A percentile compares a stretch with the other conserved stretches of the same genome.
phyloP scores from a whole-genome alignment of 192 early-diverging fungal genomes.

The Umbelopsis sp. region DNA sequence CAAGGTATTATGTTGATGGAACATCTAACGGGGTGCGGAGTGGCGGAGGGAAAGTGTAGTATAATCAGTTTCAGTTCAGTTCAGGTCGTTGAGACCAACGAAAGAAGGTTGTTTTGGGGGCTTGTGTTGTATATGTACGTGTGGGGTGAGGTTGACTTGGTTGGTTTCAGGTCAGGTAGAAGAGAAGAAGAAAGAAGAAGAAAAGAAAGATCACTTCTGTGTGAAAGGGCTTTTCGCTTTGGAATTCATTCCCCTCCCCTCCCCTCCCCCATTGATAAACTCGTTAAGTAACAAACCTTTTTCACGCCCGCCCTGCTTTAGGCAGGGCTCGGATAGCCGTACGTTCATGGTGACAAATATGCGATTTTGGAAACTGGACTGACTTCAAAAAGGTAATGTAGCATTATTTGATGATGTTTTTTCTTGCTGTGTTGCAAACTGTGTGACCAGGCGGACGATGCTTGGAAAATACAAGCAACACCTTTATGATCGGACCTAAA shows the following conservation, averaged over 20 bases:
- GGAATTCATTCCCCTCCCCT: too few relatives aligned
- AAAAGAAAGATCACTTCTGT: neutral
- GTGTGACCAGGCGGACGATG: neutral
- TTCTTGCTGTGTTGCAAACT: neutral
- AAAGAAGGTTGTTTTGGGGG: neutral
- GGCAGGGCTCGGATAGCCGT: slow-evolving; percentile 15
- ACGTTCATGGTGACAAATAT: slow-evolving; percentile 1
- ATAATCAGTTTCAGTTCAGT: slow-evolving; percentile 12
- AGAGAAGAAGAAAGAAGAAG: neutral
- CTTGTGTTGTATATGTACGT: too few relatives aligned
- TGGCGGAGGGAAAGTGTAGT: slow-evolving; percentile 3
- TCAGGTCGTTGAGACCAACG: slow-evolving; percentile 11
- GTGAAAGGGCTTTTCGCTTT: too few relatives aligned
- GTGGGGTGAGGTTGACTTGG: neutral
- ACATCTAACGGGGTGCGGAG: slow-evolving; percentile 14
- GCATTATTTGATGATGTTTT: slow-evolving; percentile 1
- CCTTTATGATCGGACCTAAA: neutral
- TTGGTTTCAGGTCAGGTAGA: neutral
- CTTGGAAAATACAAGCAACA: neutral
- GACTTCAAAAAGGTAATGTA: slow-evolving; percentile 6
- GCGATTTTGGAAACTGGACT: slow-evolving; percentile 9
- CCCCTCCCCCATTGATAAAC: neutral
- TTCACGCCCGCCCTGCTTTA: neutral
- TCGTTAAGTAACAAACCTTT: neutral
- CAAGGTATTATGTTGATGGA: slow-evolving; percentile 13